Base-by-base conservation (phyloP, 768 basidiomycete genomes). In the Galerina sulciceps region DNA sequence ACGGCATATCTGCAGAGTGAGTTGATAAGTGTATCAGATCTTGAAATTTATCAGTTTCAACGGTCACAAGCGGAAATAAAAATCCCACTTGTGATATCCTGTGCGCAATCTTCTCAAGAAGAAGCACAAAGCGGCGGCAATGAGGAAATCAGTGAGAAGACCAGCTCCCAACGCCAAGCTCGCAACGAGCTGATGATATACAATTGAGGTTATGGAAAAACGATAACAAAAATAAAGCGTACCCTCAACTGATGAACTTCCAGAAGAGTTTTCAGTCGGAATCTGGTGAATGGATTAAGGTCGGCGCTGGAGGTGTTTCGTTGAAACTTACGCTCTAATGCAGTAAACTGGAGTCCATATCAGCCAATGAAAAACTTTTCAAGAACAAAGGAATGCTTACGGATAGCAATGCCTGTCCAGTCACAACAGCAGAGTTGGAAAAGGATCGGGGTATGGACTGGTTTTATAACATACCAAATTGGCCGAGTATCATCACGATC, bases 21-120 rank as follows among this genome's bases (percentile, higher is more conserved):
- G 58, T 82, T 85, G 36, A 88, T 79, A n/a, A 87, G 70, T 1
- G 83, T 78, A 67, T 88, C 80, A 26, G 81, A 78, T 51, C 85
- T 88, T 65, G 17, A 34, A 26, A 45, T 14, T 34, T 9, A 17
- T 51, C 49, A 51, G 11, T 40, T 14, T 23, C 18, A 6, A 22
- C 10, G 26, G 3, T 20, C 8, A 40, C 23, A 18, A 4, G 13
- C 20, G 20, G 4, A 23, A 15, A 6, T 15, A 40, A 22, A 15
- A 38, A 23, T 69, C 53, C 71, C 64, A 68, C 67, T 62, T 68
- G 41, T 53, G 59, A 58, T 81, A 79, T 15, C 80, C 83, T 1
- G 83, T 83, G 43, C 84, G 77, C 61, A 88, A 75, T 50, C 65
- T 76, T 54, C 81, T 80, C 61, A 89, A 72, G 70, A 83, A 87